Percentiles rank a stretch among this genome's conserved stretches.
These are phyloP conservation scores for Pistacia integerrima DNA, from an alignment of 345 rosid species.

Conservation along the genomic window DNA sequence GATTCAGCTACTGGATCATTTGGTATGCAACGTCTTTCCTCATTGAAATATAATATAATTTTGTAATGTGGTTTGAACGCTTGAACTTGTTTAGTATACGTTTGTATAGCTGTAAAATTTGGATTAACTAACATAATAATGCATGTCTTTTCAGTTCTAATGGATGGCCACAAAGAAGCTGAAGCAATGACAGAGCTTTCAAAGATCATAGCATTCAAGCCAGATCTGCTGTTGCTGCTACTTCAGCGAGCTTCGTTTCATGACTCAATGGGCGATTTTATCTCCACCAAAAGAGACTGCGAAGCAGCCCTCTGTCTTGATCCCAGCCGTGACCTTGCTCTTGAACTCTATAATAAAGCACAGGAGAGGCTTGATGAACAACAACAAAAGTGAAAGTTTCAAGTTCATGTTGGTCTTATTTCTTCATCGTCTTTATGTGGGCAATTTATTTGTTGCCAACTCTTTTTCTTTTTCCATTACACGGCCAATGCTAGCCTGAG, in stretches of 20 bases:
- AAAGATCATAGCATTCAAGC: conserved; percentile 79
- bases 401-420: conserved; percentile 17
- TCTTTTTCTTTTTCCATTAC: conserved; percentile 8
- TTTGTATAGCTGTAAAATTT: neutral
- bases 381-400: conserved; percentile 32
- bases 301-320: conserved; percentile 98
- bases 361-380: conserved; percentile 41
- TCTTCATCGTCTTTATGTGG: conserved; percentile 13
- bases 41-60: neutral
- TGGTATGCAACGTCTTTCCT: no score
- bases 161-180: conserved; percentile 93
- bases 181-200: conserved; percentile 91
- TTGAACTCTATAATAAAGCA: conserved; percentile 62
- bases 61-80: neutral
- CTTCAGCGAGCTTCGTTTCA: conserved; percentile 94
- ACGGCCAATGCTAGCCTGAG: conserved; percentile 29
- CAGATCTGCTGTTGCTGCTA: conserved; percentile 77
- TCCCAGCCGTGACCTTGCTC: conserved; percentile 59
- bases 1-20: no score
- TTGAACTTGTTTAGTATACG: conserved; percentile 4
- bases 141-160: conserved; percentile 61
- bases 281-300: conserved; percentile 68
- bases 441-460: conserved; percentile 30
- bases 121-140: conserved; percentile 9
- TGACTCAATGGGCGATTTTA: conserved; percentile 71